These are phyloP conservation scores for Fragosphaeria purpurea DNA, from an alignment of 2,329 filamentous ascomycete species.

Conservation along the genomic window DNA sequence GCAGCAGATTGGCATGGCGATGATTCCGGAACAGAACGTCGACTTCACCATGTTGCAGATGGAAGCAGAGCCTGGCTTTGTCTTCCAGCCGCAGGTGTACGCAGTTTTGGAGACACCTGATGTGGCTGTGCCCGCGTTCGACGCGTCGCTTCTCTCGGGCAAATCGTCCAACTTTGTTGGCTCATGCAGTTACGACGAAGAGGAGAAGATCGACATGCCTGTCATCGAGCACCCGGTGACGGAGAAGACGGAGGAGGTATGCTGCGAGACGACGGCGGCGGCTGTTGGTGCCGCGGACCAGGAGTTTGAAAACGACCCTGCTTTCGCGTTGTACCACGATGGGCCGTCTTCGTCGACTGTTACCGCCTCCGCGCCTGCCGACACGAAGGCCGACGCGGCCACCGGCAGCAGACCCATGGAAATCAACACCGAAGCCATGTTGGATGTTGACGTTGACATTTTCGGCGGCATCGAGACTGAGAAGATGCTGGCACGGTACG, in stretches of 20 bases:
- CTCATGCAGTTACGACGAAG: constrained; percentile 26
- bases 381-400: constrained; percentile 17
- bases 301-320: constrained; percentile 53
- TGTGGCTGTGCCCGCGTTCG: constrained; percentile 32
- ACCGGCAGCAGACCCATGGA: constrained; percentile 22
- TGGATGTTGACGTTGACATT: constrained; percentile 29
- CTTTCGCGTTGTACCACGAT: constrained; percentile 51
- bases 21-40: constrained; percentile 69
- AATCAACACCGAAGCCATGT: constrained; percentile 32
- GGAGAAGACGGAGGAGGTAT: constrained; percentile 18
- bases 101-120: constrained; percentile 36
- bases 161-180: constrained; percentile 52
- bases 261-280: constrained; percentile 18
- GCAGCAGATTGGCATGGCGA: constrained; percentile 67
- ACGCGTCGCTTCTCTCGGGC: constrained; percentile 56
- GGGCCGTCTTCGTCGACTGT: constrained; percentile 18
- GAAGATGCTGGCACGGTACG: constrained; percentile 53
- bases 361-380: constrained; percentile 15
- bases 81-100: constrained; percentile 62
- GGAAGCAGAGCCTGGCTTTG: constrained; percentile 39
- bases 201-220: constrained; percentile 48
- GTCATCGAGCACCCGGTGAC: constrained; percentile 38
- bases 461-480: constrained; percentile 49
- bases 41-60: constrained; percentile 65
- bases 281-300: constrained; percentile 34